Base-by-base conservation (phyloP, 2,329 filamentous ascomycete genomes). In the Dactylonectria macrodidyma region DNA sequence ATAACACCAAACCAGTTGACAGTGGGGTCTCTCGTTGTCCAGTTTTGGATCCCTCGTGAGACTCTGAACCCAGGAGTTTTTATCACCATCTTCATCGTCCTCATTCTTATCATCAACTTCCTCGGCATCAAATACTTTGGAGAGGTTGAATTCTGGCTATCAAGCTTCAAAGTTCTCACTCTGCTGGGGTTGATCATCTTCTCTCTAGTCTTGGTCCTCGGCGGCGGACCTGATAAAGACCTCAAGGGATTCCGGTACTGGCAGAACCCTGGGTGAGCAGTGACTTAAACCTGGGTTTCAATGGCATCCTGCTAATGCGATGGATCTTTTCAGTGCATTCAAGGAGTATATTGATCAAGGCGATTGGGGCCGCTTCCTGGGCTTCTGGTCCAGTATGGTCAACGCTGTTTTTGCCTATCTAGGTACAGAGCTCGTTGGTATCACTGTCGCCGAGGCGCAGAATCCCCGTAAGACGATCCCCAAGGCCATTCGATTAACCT, bases 1-100 rank as follows among this genome's bases (percentile, higher is more conserved):
- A 88, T 93, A 56, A 94, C 93, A 1, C 93, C 94, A 1, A 96
- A 96, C 77, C 93, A 97, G 78, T 84, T 96, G 36, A 96, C 93
- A 1, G 94, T 94, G 33, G 89, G 88, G 16, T 89, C 93, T 5
- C 81, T 97, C 41, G 92, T 95, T 63, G 92, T 97, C 65, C 89
- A 92, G 72, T 95, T 90, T 75, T 97, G 94, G 94, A 82, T 93
- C 12, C 78, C 85, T 1, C 82, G 88, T 26, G 87, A 92, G 0
- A 84, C 81, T 51, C 85, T 95, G 59, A 95, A 95, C 76, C 91
- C 93, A 0, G 93, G 92, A 56, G 92, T 95, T 10, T 96, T 90
- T 83, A 95, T 96, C 63, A 87, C 93, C 41, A 86, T 93, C 54
- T 90, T 93, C 81, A 81, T 93, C 5, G 83, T 92, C 22, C 68